These are phyloP conservation scores for Elaeis guineensis DNA, from an alignment of 176 grass and related monocot genomes.

Conservation along the genomic window DNA sequence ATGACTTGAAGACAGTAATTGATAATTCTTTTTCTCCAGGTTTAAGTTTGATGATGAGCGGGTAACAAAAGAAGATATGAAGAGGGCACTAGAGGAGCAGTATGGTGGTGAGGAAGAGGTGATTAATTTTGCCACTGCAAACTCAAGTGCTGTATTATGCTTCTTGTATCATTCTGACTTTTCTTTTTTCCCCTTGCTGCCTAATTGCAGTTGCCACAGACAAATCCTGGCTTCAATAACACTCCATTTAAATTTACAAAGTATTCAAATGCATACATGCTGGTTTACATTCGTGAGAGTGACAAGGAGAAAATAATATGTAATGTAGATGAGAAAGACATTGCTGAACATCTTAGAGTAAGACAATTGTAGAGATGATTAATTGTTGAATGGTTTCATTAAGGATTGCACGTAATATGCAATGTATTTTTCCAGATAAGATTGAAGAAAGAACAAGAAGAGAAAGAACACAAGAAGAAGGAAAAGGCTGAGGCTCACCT, in stretches of 20 bases:
- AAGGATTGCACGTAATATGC: too few species aligned
- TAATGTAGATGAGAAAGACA: slow-evolving; percentile 96
- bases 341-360: slow-evolving; percentile 89
- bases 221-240: slow-evolving; percentile 95
- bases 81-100: slow-evolving; percentile 90
- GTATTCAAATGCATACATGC: slow-evolving; percentile 98
- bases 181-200: slow-evolving; percentile 2
- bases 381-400: too few species aligned
- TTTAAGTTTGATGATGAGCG: slow-evolving; percentile 99
- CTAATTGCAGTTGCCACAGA: slow-evolving; percentile 70
- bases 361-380: slow-evolving; percentile 18
- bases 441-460: slow-evolving; percentile 92
- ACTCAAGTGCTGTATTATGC: too few species aligned
- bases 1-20: neutral
- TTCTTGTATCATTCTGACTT: slow-evolving; percentile 13
- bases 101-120: slow-evolving; percentile 99
- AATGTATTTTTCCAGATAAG: slow-evolving; percentile 44
- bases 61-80: slow-evolving; percentile 95
- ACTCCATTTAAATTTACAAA: slow-evolving; percentile 99
- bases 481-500: slow-evolving; percentile 99
- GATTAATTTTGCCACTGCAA: too few species aligned
- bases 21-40: slow-evolving; percentile 33
- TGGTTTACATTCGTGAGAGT: slow-evolving; percentile 98
- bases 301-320: slow-evolving; percentile 99
- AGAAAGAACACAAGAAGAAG: slow-evolving; percentile 92